These are phyloP conservation scores for Salix udensis DNA, from an alignment of 345 rosid species.

Conservation along the genomic window DNA sequence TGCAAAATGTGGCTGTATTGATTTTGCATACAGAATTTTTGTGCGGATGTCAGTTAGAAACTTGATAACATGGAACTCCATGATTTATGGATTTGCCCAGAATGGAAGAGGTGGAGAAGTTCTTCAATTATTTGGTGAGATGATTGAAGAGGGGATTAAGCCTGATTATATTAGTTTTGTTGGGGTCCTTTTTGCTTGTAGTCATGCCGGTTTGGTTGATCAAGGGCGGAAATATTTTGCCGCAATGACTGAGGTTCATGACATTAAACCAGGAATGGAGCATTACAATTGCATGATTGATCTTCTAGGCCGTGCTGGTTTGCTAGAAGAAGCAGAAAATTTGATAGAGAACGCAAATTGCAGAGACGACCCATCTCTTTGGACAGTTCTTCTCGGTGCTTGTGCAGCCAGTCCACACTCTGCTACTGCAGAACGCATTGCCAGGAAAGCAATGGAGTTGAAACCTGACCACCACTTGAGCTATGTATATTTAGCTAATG, in stretches of 20 bases:
- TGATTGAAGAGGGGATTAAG: slow-evolving; percentile 48
- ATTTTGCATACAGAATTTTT: slow-evolving; percentile 54
- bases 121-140: slow-evolving; percentile 51
- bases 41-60: slow-evolving; percentile 47
- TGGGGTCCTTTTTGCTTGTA: slow-evolving; percentile 82
- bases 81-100: slow-evolving; percentile 79
- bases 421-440: slow-evolving; percentile 66
- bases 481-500: slow-evolving; percentile 72
- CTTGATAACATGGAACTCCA: slow-evolving; percentile 81
- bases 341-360: slow-evolving; percentile 60
- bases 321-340: slow-evolving; percentile 73
- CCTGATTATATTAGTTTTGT: slow-evolving; percentile 79
- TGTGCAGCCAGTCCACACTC: slow-evolving; percentile 50
- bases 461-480: slow-evolving; percentile 70
- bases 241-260: slow-evolving; percentile 44
- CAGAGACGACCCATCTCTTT: slow-evolving; percentile 61
- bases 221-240: slow-evolving; percentile 55
- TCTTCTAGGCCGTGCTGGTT: slow-evolving; percentile 84
- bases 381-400: slow-evolving; percentile 90
- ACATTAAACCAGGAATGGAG: slow-evolving; percentile 68
- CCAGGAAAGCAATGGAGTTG: slow-evolving; percentile 62
- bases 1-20: slow-evolving; percentile 77
- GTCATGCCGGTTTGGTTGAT: slow-evolving; percentile 71
- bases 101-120: slow-evolving; percentile 78
- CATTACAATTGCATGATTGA: slow-evolving; percentile 90